Conservation (phyloP, 176 grass and related monocot genomes). For the Oryza longistaminata region DNA sequence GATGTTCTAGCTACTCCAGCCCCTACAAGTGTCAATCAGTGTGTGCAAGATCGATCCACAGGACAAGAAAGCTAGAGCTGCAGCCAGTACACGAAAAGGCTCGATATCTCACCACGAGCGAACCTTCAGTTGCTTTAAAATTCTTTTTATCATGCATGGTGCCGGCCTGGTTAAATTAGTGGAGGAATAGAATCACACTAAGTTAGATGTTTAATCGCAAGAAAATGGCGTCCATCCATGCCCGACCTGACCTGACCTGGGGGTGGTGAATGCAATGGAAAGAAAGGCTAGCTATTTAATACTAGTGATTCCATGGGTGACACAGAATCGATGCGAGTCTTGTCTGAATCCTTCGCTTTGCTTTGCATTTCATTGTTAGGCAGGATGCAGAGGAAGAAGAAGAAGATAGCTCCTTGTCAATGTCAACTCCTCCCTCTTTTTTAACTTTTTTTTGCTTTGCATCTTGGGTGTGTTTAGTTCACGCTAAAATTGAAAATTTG, state of each 20-base stretch:
- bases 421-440: not conserved
- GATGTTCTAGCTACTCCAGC: not conserved
- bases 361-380: not conserved
- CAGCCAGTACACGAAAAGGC: not conserved
- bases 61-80: not conserved
- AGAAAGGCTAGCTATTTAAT: not conserved
- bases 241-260: not conserved
- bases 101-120: not conserved
- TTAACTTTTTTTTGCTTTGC: not conserved
- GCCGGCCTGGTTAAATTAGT: not conserved
- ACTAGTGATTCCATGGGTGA: not conserved
- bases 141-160: not conserved
- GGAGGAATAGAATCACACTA: constrained; percentile 25
- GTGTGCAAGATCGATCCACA: not conserved
- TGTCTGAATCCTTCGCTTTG: not conserved
- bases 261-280: not conserved
- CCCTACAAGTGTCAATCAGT: not conserved
- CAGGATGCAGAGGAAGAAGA: not conserved
- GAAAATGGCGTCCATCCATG: constrained; percentile 10
- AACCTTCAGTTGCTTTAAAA: not conserved
- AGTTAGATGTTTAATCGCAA: not conserved
- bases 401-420: not conserved
- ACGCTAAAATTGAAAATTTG: no score
- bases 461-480: no score
- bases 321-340: not conserved